Conservation (phyloP, 345 rosid genomes). For the Populus alba region DNA sequence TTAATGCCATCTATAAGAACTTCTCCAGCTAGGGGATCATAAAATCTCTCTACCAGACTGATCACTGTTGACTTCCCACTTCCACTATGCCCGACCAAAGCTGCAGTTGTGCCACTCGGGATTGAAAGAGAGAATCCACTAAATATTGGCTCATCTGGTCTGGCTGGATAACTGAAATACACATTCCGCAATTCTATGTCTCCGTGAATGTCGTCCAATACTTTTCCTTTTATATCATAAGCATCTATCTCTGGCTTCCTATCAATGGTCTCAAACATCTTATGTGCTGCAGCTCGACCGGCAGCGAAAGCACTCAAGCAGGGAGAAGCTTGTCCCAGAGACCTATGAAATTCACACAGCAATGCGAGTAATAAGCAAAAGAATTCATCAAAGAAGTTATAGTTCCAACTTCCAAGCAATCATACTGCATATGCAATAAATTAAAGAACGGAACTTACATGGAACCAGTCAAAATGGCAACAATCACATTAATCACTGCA, state of each 20-base stretch:
- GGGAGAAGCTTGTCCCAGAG: conserved; percentile 46
- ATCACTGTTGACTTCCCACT: conserved; percentile 50
- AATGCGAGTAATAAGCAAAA: not conserved
- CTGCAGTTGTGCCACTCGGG: conserved; percentile 36
- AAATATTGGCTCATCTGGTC: conserved; percentile 38
- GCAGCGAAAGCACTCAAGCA: conserved; percentile 40
- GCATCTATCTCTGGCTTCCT: conserved; percentile 41
- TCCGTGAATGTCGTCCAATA: conserved; percentile 32
- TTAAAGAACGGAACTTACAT: conserved; percentile 43
- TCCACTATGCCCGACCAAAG: conserved; percentile 50
- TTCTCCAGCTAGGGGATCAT: conserved; percentile 44
- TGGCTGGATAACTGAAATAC: conserved; percentile 44
- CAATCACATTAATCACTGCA: conserved; percentile 48
- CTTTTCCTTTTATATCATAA: conserved; percentile 22
- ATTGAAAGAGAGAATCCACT: conserved; percentile 38
- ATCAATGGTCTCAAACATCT: conserved; percentile 42
- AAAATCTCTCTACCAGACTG: conserved; percentile 45
- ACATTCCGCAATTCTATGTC: conserved; percentile 39
- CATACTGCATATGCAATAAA: no score
- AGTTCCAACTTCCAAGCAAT: not conserved
- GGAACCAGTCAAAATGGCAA: conserved; percentile 65
- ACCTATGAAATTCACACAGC: conserved; percentile 19
- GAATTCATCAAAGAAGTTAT: not conserved
- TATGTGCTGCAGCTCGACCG: conserved; percentile 46
- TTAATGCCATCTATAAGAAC: conserved; percentile 42